Conservation (phyloP, 1,284 basidiomycete genomes). For the Boletus mariae region DNA sequence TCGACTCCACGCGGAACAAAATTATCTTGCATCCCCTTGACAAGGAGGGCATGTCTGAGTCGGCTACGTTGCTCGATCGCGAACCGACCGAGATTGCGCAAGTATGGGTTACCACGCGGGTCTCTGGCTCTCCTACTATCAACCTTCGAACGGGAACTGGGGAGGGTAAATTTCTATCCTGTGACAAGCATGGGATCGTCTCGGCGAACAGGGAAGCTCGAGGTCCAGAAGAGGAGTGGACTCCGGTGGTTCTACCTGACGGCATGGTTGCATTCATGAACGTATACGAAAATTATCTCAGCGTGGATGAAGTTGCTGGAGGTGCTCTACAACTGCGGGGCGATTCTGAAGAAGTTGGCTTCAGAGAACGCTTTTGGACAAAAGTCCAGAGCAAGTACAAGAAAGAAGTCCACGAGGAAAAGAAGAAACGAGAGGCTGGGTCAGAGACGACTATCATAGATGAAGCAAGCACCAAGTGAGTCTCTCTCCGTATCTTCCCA, state of each 20-base stretch:
- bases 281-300: constrained; percentile 79
- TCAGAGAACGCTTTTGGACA: constrained; percentile 79
- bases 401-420: constrained; percentile 79
- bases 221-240: constrained; percentile 87
- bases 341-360: constrained; percentile 79
- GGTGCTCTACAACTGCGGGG: constrained; percentile 74
- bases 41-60: constrained; percentile 49
- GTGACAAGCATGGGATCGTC: constrained; percentile 78
- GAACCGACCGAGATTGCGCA: constrained; percentile 77
- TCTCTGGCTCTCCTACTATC: constrained; percentile 76
- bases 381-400: constrained; percentile 91
- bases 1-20: constrained; percentile 71
- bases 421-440: constrained; percentile 66
- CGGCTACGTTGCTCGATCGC: constrained; percentile 51
- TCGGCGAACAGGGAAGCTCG: constrained; percentile 79
- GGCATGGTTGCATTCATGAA: constrained; percentile 84
- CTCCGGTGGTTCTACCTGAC: constrained; percentile 68
- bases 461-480: constrained; percentile 70
- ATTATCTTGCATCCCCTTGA: constrained; percentile 62
- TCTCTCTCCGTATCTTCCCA: constrained; percentile 17
- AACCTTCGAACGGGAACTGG: constrained; percentile 81
- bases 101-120: constrained; percentile 82
- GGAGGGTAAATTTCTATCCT: constrained; percentile 83
- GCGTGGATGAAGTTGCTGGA: constrained; percentile 80
- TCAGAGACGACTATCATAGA: constrained; percentile 57